Base-by-base conservation (phyloP, 192 early-diverging fungal genomes). In the Entomortierella chlamydospora region DNA sequence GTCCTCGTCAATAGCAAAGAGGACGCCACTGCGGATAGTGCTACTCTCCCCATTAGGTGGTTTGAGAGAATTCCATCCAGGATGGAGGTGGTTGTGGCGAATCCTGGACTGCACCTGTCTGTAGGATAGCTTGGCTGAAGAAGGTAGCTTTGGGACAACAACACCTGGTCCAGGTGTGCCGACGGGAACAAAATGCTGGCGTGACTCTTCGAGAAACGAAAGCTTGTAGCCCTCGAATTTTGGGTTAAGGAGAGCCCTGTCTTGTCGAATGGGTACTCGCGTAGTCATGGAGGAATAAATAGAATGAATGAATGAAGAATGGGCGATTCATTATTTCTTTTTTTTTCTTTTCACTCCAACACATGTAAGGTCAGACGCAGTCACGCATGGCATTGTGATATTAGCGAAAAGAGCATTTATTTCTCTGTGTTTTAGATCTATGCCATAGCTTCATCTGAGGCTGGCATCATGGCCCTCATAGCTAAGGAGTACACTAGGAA, bases 171-270 rank as follows among this genome's bases (percentile, higher is more conserved):
- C 45, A 9, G 85, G 73, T 15, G 86, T 30, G 1, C 50, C 61
- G 23, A 78, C 70, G 5, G 60, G 29, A 20, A 68, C 66, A 60
- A 78, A 78, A 49, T 78, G 74, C 61, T 78, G 74, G 13, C 61
- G 72, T 8, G 68, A 68, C 17, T 85, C 82, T 33, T 84, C 82
- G 23, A 90, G 83, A 41, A 91, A 67, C 12, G 84, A 82, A 39
- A 93, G 81, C 59, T 92, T 92, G 76, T 93, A 93, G 1, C 92
- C 90, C 39, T 93, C 91, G 74, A 93, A 93, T 55, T 83, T 84
- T 29, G 86, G 68, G 47, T 93, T 91, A 34, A 91, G 63, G 17
- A 90, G 62, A 1, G 72, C 41, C 34, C 81, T 68, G 64, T 91
- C 72, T 5, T 74, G 64, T 2, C 51, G 78, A 61, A 72, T 81